Evolutionary conservation across 257 asterid genomes (phyloP).

Genomic region (Solanum piurae): DNA sequence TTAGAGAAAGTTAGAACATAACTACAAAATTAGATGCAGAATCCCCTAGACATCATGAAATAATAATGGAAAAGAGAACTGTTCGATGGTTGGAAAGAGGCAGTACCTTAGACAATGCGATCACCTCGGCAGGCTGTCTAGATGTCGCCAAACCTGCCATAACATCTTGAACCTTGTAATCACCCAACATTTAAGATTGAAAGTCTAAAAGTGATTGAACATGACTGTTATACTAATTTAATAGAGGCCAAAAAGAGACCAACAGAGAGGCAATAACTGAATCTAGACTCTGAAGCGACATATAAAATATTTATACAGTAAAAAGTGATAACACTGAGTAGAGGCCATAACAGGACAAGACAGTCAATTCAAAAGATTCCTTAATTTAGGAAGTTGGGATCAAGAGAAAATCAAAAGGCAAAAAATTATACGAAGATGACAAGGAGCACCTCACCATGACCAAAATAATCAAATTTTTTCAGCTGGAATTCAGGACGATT

Average conservation of each 20-base stretch:
- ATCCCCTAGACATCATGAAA: neutral
- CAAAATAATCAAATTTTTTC: slow-evolving; percentile 68
- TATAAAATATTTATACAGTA: neutral
- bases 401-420: neutral
- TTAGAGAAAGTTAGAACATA: slow-evolving; percentile 10
- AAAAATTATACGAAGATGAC: neutral
- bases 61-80: neutral
- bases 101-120: slow-evolving; percentile 72
- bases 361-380: neutral
- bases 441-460: slow-evolving; percentile 58
- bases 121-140: slow-evolving; percentile 58
- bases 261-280: neutral
- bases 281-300: neutral
- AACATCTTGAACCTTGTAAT: slow-evolving; percentile 9
- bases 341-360: neutral
- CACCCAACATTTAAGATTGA: neutral
- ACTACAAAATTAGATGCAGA: neutral
- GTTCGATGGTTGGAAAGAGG: neutral
- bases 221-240: neutral
- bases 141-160: slow-evolving; percentile 57
- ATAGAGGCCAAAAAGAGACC: neutral
- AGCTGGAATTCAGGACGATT: slow-evolving; percentile 56
- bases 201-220: neutral
- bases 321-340: neutral
- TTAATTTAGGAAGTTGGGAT: neutral